Percentiles rank a stretch among this genome's conserved stretches.
Conservation (phyloP, 2,329 filamentous ascomycete genomes). For the Aureobasidium sp. region DNA sequence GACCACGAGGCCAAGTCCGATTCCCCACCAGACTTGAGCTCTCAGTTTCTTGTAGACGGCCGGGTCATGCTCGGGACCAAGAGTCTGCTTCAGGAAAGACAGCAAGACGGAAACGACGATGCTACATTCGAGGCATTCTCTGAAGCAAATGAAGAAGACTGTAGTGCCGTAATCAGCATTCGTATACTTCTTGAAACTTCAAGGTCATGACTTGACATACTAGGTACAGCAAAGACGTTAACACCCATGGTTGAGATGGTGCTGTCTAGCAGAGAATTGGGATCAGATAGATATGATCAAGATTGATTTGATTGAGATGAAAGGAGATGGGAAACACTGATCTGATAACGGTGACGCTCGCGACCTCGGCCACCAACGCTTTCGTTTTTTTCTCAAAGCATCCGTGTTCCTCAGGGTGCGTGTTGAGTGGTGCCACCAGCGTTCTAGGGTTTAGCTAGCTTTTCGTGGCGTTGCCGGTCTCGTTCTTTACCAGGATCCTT, state of each 20-base stretch:
- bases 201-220: conserved; percentile 24
- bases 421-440: conserved; percentile 1
- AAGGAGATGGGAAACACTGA: conserved; percentile 14
- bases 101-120: conserved; percentile 84
- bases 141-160: conserved; percentile 82
- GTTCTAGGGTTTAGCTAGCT: background rate
- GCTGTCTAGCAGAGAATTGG: background rate
- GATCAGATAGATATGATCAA: conserved; percentile 9
- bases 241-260: conserved; percentile 41
- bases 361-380: conserved; percentile 9
- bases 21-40: conserved; percentile 64
- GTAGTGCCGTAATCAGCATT: conserved; percentile 28
- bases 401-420: background rate
- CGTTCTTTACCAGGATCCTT: background rate
- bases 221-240: conserved; percentile 64
- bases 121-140: conserved; percentile 72
- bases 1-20: conserved; percentile 52
- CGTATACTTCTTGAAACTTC: background rate
- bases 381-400: background rate
- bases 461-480: background rate
- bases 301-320: conserved; percentile 13
- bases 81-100: conserved; percentile 73
- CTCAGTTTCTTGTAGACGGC: conserved; percentile 58
- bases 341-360: conserved; percentile 16
- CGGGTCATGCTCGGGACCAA: conserved; percentile 55